These are phyloP conservation scores for Cajanus cajan DNA, from an alignment of 306 rosid genomes.

Conservation along the genomic window DNA sequence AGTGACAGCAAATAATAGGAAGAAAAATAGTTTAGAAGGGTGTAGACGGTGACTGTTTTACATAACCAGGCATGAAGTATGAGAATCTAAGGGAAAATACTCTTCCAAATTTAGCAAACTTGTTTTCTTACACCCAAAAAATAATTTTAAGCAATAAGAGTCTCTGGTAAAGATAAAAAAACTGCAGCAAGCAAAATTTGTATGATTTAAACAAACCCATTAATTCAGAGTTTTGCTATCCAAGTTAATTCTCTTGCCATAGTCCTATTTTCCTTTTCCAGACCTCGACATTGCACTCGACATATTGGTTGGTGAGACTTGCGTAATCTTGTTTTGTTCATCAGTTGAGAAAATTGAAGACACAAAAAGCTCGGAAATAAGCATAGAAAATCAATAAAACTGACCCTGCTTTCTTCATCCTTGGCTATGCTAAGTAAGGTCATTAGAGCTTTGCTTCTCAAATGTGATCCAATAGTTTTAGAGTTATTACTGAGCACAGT, in stretches of 20 bases:
- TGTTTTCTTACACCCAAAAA: not conserved
- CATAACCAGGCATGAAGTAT: not conserved
- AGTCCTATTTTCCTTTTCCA: no score
- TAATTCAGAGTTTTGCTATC: not conserved
- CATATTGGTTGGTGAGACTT: no score
- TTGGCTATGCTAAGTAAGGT: constrained; percentile 48
- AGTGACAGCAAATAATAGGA: not conserved
- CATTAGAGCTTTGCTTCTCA: constrained; percentile 56
- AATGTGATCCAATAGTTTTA: constrained; percentile 44
- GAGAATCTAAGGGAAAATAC: not conserved
- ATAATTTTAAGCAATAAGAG: not conserved
- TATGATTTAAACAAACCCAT: not conserved
- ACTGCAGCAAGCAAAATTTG: not conserved
- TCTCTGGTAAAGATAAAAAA: not conserved
- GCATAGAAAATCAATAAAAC: no score
- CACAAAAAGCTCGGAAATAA: no score
- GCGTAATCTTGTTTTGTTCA: no score
- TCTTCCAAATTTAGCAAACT: not conserved
- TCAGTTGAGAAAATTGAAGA: no score
- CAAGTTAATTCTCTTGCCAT: not conserved
- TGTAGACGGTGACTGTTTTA: not conserved
- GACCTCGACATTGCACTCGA: no score
- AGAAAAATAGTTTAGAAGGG: not conserved
- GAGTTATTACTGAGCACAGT: constrained; percentile 49
- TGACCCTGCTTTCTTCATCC: constrained; percentile 71